Percentiles rank a stretch among this genome's conserved stretches.
Conservation (phyloP, 345 rosid species). For the Eucalyptus viminalis region DNA sequence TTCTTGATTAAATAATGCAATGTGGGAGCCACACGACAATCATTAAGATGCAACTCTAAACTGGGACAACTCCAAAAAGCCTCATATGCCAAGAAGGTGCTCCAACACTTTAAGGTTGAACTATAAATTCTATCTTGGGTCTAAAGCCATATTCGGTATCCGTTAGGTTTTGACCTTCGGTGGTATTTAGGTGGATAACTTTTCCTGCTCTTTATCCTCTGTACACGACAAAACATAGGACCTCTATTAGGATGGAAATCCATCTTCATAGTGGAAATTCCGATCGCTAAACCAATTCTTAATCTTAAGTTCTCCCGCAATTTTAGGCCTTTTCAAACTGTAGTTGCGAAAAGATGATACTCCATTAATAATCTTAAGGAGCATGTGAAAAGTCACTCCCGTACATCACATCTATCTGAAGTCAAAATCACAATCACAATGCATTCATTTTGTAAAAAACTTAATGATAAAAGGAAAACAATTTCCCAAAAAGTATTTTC, state of each 20-base stretch:
- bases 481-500: fast-evolving
- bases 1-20: too few species aligned
- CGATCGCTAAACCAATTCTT: not conserved
- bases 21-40: not conserved
- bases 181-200: not conserved
- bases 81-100: not conserved
- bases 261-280: not conserved
- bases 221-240: not conserved
- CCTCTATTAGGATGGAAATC: not conserved
- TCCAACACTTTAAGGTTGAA: not conserved
- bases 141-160: not conserved
- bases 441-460: fast-evolving
- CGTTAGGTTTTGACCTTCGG: not conserved
- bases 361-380: fast-evolving
- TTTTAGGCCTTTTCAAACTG: not conserved
- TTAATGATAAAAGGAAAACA: too few species aligned
- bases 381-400: not conserved
- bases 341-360: fast-evolving
- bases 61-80: not conserved
- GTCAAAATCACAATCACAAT: fast-evolving
- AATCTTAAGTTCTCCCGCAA: not conserved
- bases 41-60: not conserved
- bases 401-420: fast-evolving
- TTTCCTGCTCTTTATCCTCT: not conserved
- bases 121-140: not conserved